A percentile compares a stretch with the other conserved stretches of the same genome.
phyloP scores from a whole-genome alignment of 83 land plant genomes.

The Picea abies region DNA sequence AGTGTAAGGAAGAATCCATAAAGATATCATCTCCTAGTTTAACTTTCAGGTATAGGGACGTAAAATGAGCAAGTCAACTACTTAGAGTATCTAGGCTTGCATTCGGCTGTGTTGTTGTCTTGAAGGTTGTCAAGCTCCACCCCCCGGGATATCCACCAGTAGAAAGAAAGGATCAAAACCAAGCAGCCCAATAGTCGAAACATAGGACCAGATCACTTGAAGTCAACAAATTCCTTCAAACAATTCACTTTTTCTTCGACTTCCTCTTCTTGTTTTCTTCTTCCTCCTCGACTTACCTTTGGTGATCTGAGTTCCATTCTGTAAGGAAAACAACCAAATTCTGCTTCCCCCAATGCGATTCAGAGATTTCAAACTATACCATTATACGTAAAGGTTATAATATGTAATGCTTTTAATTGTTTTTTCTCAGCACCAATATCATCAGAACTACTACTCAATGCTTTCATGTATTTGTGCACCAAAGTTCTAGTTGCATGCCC shows the following conservation, averaged over 20 bases:
- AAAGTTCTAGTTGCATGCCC: no score
- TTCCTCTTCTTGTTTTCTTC: constrained; percentile 7
- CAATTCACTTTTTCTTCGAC: constrained; percentile 4
- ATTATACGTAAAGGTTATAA: background rate
- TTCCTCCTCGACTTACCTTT: constrained; percentile 1
- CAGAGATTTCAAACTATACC: constrained; percentile 8
- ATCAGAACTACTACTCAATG: background rate
- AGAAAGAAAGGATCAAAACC: constrained; percentile 14
- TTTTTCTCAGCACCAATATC: no score
- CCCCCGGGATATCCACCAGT: background rate
- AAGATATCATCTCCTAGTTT: background rate
- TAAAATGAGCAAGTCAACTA: background rate
- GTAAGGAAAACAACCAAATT: background rate
- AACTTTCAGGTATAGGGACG: background rate
- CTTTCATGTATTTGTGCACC: background rate
- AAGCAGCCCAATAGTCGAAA: constrained; percentile 7
- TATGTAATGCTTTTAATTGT: no score
- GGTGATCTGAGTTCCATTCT: constrained; percentile 15
- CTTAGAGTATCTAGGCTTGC: background rate
- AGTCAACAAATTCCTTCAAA: background rate
- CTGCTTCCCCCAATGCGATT: constrained; percentile 3
- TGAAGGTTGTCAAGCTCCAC: background rate
- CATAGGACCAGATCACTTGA: constrained; percentile 6
- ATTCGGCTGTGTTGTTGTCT: background rate
- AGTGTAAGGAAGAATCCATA: background rate